Percentiles rank a stretch among this genome's conserved stretches.
These are phyloP conservation scores for Porphyrellus cyaneotinctus DNA, from an alignment of 768 basidiomycete genomes.

Conservation along the genomic window DNA sequence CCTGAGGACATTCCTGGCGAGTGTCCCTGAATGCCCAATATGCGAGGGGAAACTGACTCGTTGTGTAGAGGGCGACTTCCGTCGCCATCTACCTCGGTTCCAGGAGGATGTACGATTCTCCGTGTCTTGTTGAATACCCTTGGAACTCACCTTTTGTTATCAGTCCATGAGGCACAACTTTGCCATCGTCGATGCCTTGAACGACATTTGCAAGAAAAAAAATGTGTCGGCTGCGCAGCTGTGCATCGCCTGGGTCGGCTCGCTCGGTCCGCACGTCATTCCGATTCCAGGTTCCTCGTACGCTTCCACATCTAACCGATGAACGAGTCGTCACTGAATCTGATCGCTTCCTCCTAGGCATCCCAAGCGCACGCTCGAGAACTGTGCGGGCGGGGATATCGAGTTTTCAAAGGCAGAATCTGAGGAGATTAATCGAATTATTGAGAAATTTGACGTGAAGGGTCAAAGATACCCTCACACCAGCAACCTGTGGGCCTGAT, in stretches of 20 bases:
- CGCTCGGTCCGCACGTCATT: constrained; percentile 41
- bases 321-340: too few species aligned
- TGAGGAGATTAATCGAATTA: constrained; percentile 35
- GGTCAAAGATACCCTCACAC: constrained; percentile 37
- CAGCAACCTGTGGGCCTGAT: not conserved
- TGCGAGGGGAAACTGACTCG: not conserved
- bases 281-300: constrained; percentile 50
- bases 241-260: constrained; percentile 40
- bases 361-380: constrained; percentile 41
- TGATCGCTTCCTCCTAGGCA: constrained; percentile 16
- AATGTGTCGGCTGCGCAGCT: constrained; percentile 41
- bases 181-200: constrained; percentile 40
- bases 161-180: constrained; percentile 34
- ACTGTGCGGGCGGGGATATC: constrained; percentile 41
- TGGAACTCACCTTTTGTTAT: not conserved
- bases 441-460: constrained; percentile 36
- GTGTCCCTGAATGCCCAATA: not conserved
- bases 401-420: constrained; percentile 38
- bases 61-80: constrained; percentile 37
- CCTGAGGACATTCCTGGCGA: constrained; percentile 33
- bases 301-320: too few species aligned
- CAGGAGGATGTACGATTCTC: constrained; percentile 33
- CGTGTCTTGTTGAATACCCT: not conserved
- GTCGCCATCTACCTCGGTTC: constrained; percentile 38
- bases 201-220: constrained; percentile 39